Evolutionary conservation across 306 rosid genomes (phyloP).

Genomic region (Citrullus mucosospermus): DNA sequence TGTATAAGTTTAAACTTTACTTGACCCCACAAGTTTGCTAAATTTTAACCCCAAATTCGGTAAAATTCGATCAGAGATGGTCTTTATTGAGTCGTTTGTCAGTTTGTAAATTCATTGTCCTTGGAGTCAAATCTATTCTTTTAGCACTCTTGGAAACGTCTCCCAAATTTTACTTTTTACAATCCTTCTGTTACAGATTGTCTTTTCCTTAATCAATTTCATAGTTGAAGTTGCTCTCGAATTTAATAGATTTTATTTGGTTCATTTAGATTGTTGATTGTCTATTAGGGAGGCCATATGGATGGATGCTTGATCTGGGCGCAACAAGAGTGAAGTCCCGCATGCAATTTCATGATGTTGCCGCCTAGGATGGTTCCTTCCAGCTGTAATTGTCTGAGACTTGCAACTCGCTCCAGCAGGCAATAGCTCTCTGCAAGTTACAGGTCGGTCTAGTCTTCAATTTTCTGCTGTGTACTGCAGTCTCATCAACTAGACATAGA

Average conservation of each 20-base stretch:
- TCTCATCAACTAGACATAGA: constrained; percentile 7
- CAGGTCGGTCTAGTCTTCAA: not conserved
- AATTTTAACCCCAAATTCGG: not conserved
- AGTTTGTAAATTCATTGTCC: constrained; percentile 1
- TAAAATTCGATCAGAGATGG: not conserved
- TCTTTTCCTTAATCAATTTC: not conserved
- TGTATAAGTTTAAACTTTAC: not conserved
- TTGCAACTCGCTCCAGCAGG: not conserved
- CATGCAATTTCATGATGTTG: not conserved
- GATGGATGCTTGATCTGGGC: constrained; percentile 6
- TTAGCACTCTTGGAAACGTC: not conserved
- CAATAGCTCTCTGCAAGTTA: not conserved
- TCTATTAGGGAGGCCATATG: not conserved
- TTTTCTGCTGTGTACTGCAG: not conserved
- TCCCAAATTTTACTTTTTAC: not conserved
- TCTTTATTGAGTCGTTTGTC: not conserved
- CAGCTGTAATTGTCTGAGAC: constrained; percentile 6
- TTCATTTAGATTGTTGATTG: constrained; percentile 2
- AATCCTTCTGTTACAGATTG: not conserved
- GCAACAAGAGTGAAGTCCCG: not conserved
- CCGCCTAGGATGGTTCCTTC: constrained; percentile 1
- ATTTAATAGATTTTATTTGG: not conserved
- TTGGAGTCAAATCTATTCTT: not conserved
- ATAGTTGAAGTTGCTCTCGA: not conserved
- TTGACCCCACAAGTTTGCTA: not conserved